These are phyloP conservation scores for Claviceps spartinae DNA, from an alignment of 2,329 filamentous ascomycete genomes.

Conservation along the genomic window DNA sequence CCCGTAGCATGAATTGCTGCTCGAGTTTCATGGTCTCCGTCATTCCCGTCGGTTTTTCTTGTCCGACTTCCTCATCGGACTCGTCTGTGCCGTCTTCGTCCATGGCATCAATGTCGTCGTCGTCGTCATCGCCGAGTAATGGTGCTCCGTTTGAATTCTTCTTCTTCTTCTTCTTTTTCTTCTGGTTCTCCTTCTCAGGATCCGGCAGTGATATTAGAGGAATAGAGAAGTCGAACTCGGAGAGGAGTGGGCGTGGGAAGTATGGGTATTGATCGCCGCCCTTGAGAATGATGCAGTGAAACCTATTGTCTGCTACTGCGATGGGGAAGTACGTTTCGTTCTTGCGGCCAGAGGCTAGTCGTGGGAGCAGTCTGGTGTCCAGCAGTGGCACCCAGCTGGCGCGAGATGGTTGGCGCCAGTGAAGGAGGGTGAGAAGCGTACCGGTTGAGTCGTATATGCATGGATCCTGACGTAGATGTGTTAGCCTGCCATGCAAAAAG, in stretches of 20 bases:
- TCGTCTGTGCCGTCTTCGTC: constrained; percentile 21
- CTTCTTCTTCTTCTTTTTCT: constrained; percentile 13
- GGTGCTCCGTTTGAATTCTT: constrained; percentile 14
- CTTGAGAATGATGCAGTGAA: constrained; percentile 98
- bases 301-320: constrained; percentile 78
- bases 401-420: constrained; percentile 78
- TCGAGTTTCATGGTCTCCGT: constrained; percentile 53
- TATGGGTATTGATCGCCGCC: constrained; percentile 87
- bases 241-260: constrained; percentile 78
- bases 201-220: constrained; percentile 50
- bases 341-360: constrained; percentile 73
- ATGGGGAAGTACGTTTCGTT: constrained; percentile 90
- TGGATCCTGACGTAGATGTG: constrained; percentile 50
- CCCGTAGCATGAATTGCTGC: constrained; percentile 66
- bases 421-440: constrained; percentile 71
- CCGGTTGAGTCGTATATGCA: constrained; percentile 93
- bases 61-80: constrained; percentile 11
- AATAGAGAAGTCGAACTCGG: constrained; percentile 84
- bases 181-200: constrained; percentile 22
- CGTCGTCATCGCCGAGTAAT: constrained; percentile 12
- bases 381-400: constrained; percentile 86
- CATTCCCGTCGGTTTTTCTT: too few relatives aligned
- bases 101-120: constrained; percentile 21
- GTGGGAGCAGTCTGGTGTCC: constrained; percentile 72
- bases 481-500: background rate